Evolutionary conservation across 129 eudicot genomes (phyloP).

Genomic region (Ambrosia artemisiifolia): DNA sequence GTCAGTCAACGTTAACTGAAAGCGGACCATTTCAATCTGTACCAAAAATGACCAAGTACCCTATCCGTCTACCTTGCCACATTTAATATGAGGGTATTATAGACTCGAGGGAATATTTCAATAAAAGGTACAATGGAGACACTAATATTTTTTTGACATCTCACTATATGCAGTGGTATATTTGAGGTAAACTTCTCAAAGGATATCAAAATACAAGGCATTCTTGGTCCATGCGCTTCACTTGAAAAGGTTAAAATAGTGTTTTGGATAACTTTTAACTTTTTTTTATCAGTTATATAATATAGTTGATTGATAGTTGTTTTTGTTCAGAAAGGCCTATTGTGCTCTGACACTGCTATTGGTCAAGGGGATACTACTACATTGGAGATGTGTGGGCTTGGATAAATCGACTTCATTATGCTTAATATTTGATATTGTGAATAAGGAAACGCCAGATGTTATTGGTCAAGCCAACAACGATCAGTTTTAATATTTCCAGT

Average conservation of each 20-base stretch:
- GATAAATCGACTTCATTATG: constrained; percentile 80
- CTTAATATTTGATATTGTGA: too few species aligned
- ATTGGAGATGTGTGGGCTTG: constrained; percentile 99
- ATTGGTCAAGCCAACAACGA: constrained; percentile 72
- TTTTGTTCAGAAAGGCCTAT: constrained; percentile 83
- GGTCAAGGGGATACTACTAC: constrained; percentile 96
- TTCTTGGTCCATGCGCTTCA: constrained; percentile 98
- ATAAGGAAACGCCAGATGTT: constrained; percentile 81
- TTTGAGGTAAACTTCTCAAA: too few species aligned
- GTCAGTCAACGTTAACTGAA: neutral
- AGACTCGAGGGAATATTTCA: too few species aligned
- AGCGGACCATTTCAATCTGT: neutral
- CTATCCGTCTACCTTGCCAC: too few species aligned
- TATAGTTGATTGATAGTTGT: constrained; percentile 30
- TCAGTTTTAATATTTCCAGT: constrained; percentile 89
- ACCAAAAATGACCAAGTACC: too few species aligned
- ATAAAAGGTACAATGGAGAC: too few species aligned
- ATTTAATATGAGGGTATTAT: too few species aligned
- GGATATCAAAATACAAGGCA: constrained; percentile 86
- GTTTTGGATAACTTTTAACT: neutral
- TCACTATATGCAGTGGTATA: too few species aligned
- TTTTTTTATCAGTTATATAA: neutral
- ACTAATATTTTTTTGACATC: too few species aligned
- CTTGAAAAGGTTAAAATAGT: constrained; percentile 73
- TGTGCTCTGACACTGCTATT: constrained; percentile 77